Conservation (phyloP, 192 early-diverging fungal species). For the Entomortierella parvispora region DNA sequence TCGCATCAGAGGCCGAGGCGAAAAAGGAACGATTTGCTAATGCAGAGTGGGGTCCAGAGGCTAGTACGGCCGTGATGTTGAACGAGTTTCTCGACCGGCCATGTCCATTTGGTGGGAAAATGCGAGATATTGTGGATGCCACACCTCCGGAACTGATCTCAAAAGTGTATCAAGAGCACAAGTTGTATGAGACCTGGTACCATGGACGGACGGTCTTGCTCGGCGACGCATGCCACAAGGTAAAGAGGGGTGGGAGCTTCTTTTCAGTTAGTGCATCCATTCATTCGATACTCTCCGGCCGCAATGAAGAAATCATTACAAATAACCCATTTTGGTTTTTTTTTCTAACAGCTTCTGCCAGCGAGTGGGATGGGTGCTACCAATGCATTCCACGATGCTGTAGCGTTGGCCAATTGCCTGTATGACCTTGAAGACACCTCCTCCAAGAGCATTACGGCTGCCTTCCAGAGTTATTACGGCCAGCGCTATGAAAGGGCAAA, state of each 20-base stretch:
- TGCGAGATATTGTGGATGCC: neutral
- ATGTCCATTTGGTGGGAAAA: neutral
- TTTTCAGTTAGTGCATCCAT: too few species aligned
- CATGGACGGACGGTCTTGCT: neutral
- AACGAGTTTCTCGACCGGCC: constrained; percentile 1
- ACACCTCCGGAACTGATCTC: neutral
- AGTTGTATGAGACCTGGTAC: constrained; percentile 1
- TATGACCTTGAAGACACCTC: neutral
- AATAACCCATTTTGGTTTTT: too few species aligned
- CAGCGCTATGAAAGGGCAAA: neutral
- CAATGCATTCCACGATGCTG: constrained; percentile 4
- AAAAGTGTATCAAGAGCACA: constrained; percentile 2
- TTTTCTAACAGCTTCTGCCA: neutral
- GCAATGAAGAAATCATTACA: too few species aligned
- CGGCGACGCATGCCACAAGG: constrained; percentile 1
- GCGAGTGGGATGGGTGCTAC: neutral
- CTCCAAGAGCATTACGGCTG: neutral
- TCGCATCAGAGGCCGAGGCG: too few species aligned
- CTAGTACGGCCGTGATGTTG: neutral
- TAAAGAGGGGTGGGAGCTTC: too few species aligned
- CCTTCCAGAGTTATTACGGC: neutral
- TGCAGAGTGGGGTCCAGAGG: neutral
- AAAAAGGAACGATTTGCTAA: too few species aligned
- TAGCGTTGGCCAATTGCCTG: constrained; percentile 3
- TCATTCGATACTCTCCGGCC: too few species aligned